A percentile compares a stretch with the other conserved stretches of the same genome.
Conservation (phyloP, 495 filamentous ascomycete species). For the Diplogelasinospora grovesii region DNA sequence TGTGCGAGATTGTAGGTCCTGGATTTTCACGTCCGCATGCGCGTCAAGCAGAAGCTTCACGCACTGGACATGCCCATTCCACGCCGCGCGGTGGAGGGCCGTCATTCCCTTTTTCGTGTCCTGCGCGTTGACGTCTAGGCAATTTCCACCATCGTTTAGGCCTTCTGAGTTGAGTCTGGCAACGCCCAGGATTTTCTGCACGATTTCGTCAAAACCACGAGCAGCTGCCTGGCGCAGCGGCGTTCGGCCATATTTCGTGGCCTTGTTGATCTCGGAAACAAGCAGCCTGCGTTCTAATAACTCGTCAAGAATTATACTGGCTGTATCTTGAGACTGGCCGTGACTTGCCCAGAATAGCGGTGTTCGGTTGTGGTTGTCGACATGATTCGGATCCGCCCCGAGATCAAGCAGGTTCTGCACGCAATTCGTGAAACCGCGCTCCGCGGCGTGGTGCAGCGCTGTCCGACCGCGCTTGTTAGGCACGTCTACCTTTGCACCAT, state of each 20-base stretch:
- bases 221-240: slow-evolving; percentile 17
- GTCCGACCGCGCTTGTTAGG: slow-evolving; percentile 44
- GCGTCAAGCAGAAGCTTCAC: slow-evolving; percentile 13
- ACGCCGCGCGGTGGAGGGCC: slow-evolving; percentile 25
- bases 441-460: slow-evolving; percentile 47
- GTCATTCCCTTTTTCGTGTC: slow-evolving; percentile 19
- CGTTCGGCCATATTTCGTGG: slow-evolving; percentile 9
- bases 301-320: slow-evolving; percentile 13
- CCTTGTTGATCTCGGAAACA: slow-evolving; percentile 20
- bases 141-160: slow-evolving; percentile 1
- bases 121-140: slow-evolving; percentile 10
- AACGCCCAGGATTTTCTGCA: slow-evolving; percentile 7
- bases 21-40: slow-evolving; percentile 5
- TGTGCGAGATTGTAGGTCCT: slow-evolving; percentile 6
- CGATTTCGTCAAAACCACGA: slow-evolving; percentile 14
- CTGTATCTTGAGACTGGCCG: slow-evolving; percentile 8
- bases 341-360: slow-evolving; percentile 19
- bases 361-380: slow-evolving; percentile 13
- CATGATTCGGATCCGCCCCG: slow-evolving; percentile 31
- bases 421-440: slow-evolving; percentile 38
- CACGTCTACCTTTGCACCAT: slow-evolving; percentile 30
- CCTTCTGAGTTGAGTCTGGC: too few relatives aligned
- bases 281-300: slow-evolving; percentile 9
- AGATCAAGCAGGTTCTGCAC: slow-evolving; percentile 42
- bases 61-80: slow-evolving; percentile 12